A percentile compares a stretch with the other conserved stretches of the same genome.
These are phyloP conservation scores for Dunaliella primolecta DNA, from an alignment of 139 green algal genomes.

Conservation along the genomic window DNA sequence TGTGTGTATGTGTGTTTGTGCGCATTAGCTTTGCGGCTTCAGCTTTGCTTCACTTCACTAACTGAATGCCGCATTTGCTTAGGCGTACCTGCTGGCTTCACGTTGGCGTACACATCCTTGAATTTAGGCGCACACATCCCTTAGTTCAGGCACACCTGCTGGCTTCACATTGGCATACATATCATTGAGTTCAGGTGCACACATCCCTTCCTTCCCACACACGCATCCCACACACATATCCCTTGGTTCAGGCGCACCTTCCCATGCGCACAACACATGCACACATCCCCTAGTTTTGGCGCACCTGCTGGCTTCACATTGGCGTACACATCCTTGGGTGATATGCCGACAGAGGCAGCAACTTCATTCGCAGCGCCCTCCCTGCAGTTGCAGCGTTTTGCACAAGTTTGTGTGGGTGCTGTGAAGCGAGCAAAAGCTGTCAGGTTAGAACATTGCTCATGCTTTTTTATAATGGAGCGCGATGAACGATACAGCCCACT, in stretches of 20 bases:
- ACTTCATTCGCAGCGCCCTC: constrained; percentile 51
- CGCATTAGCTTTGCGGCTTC: not conserved
- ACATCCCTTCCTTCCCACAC: not conserved
- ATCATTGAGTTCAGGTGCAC: constrained; percentile 2
- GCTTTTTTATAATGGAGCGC: too few relatives aligned
- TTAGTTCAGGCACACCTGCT: constrained; percentile 25
- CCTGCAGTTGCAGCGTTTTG: not conserved
- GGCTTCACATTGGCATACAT: constrained; percentile 67
- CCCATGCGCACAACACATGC: not conserved
- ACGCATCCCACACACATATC: constrained; percentile 66
- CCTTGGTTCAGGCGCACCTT: not conserved
- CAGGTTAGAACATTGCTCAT: too few relatives aligned
- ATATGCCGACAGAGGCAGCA: constrained; percentile 66
- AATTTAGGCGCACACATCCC: not conserved
- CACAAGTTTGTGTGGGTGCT: not conserved
- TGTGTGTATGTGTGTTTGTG: not conserved
- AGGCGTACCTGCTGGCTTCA: constrained; percentile 51
- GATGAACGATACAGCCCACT: too few relatives aligned
- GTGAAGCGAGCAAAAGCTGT: too few relatives aligned
- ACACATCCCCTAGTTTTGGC: not conserved
- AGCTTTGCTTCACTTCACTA: not conserved
- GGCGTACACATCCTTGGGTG: constrained; percentile 45
- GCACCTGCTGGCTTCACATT: constrained; percentile 59
- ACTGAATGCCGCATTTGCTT: not conserved
- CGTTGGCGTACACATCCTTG: constrained; percentile 55